phyloP scores from a whole-genome alignment of 495 filamentous ascomycete genomes.

The Aspergillus heteromorphus region DNA sequence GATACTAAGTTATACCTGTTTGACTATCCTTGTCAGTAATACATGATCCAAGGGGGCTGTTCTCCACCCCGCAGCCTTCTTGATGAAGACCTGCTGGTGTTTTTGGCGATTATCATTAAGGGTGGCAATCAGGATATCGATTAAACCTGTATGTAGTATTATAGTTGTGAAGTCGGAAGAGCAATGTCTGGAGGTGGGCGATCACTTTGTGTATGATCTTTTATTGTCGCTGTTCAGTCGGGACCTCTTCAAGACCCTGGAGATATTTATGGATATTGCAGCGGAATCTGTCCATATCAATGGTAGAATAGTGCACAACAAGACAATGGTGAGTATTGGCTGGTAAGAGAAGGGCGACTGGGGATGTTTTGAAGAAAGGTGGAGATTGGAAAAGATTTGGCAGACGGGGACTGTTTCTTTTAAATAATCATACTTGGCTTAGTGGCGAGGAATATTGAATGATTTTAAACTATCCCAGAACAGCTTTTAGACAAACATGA shows the following conservation, averaged over 20 bases:
- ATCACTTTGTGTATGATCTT: slow-evolving; percentile 28
- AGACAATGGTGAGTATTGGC: slow-evolving; percentile 65
- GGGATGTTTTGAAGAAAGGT: slow-evolving; percentile 48
- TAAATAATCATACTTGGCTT: background rate
- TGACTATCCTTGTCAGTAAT: background rate
- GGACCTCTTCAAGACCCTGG: slow-evolving; percentile 11
- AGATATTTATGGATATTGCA: slow-evolving; percentile 22
- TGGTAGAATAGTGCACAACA: slow-evolving; percentile 72
- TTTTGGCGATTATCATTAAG: slow-evolving; percentile 58
- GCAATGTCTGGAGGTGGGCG: slow-evolving; percentile 20
- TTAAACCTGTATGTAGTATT: slow-evolving; percentile 52
- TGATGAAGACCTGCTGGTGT: slow-evolving; percentile 17
- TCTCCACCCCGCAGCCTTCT: background rate
- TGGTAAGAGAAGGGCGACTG: slow-evolving; percentile 70
- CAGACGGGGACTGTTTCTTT: slow-evolving; percentile 67
- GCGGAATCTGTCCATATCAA: slow-evolving; percentile 69
- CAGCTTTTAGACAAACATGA: too few relatives aligned
- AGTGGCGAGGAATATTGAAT: background rate
- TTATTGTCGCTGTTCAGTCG: slow-evolving; percentile 24
- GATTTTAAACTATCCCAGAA: too few relatives aligned
- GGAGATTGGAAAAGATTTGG: slow-evolving; percentile 60
- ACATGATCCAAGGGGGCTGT: background rate
- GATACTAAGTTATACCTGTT: background rate
- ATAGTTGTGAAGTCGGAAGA: slow-evolving; percentile 20
- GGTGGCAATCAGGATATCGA: slow-evolving; percentile 62